Evolutionary conservation across 2,329 filamentous ascomycete genomes (phyloP).

Genomic region (Epichloe glyceriae): DNA sequence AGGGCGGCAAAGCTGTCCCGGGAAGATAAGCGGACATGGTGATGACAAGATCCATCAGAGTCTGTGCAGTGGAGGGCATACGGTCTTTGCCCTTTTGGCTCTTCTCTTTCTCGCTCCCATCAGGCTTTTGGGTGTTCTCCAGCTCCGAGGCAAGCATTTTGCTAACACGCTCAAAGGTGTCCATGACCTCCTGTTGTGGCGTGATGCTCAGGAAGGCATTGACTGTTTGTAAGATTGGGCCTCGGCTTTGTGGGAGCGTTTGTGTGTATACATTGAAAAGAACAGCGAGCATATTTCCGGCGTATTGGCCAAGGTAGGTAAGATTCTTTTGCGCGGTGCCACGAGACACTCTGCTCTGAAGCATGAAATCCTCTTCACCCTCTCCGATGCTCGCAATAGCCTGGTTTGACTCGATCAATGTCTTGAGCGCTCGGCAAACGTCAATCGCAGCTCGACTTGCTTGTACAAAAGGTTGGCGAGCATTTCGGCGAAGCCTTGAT

Average conservation of each 20-base stretch:
- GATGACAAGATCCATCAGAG: constrained; percentile 91
- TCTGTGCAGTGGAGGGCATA: constrained; percentile 88
- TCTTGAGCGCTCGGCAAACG: constrained; percentile 75
- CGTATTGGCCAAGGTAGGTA: constrained; percentile 63
- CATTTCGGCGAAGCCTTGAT: constrained; percentile 80
- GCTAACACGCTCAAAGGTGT: constrained; percentile 80
- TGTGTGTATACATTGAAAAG: constrained; percentile 99
- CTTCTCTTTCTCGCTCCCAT: constrained; percentile 55
- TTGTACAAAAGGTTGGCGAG: constrained; percentile 86
- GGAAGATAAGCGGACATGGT: constrained; percentile 87
- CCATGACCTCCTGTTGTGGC: constrained; percentile 61
- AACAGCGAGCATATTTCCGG: constrained; percentile 83
- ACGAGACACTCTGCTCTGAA: constrained; percentile 68
- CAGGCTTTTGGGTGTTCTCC: constrained; percentile 33
- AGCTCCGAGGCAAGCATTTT: constrained; percentile 69
- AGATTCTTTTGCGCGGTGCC: constrained; percentile 66
- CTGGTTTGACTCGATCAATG: constrained; percentile 83
- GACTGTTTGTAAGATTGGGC: constrained; percentile 84
- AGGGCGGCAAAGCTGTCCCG: constrained; percentile 71
- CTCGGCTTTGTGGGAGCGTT: constrained; percentile 83
- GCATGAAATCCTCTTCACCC: constrained; percentile 56
- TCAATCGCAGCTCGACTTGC: constrained; percentile 75
- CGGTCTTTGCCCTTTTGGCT: constrained; percentile 47
- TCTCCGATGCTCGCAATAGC: constrained; percentile 58
- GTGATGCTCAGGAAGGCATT: constrained; percentile 90